A percentile compares a stretch with the other conserved stretches of the same genome.
These are phyloP conservation scores for Phascolomyces articulosus DNA, from an alignment of 371 early-diverging fungal genomes.

Conservation along the genomic window DNA sequence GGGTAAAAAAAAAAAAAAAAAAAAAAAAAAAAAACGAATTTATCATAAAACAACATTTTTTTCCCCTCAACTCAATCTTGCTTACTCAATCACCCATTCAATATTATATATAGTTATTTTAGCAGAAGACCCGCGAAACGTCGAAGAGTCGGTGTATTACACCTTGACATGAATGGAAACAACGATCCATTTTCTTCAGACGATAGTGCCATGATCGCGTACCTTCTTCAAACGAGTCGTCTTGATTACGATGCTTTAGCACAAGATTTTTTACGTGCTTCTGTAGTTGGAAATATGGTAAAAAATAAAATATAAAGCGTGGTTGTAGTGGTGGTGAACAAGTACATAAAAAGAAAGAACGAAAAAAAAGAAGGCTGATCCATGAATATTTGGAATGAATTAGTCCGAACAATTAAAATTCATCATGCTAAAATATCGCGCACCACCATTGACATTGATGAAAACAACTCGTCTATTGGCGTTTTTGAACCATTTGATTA, in stretches of 20 bases:
- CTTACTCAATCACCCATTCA: neutral
- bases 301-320: constrained; percentile 1
- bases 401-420: constrained; percentile 48
- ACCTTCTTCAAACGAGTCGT: constrained; percentile 26
- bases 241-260: constrained; percentile 41
- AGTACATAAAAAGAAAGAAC: neutral
- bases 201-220: constrained; percentile 28
- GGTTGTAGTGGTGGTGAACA: neutral
- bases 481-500: constrained; percentile 42
- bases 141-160: constrained; percentile 38
- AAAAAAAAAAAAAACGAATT: neutral
- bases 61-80: too few species aligned
- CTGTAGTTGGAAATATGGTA: constrained; percentile 34
- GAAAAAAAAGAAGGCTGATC: neutral
- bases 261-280: constrained; percentile 40
- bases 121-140: constrained; percentile 40
- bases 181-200: constrained; percentile 14
- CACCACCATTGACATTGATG: constrained; percentile 40
- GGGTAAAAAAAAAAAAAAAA: constrained; percentile 2
- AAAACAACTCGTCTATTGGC: constrained; percentile 44
- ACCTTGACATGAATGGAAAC: constrained; percentile 25
- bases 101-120: constrained; percentile 16
- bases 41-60: too few species aligned
- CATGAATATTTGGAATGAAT: too few species aligned
- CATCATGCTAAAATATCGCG: constrained; percentile 44